Evolutionary conservation across 371 early-diverging fungal species (phyloP).

Genomic region (Mucor racemosus): DNA sequence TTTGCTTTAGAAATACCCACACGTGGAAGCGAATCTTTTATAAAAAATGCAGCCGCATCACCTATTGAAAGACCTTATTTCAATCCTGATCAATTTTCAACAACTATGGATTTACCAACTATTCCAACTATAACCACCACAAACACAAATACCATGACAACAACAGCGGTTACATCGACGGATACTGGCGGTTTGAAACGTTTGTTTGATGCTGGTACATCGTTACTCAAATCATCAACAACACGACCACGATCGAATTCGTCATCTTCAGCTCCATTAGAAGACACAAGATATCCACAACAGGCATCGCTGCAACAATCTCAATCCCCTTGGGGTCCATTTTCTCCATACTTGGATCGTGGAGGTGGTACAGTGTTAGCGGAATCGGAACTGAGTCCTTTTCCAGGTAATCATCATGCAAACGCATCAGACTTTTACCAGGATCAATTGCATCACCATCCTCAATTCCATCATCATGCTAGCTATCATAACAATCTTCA

Average conservation of each 20-base stretch:
- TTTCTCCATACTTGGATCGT: slow-evolving; percentile 32
- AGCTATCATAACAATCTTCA: not conserved
- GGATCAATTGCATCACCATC: slow-evolving; percentile 18
- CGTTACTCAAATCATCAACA: slow-evolving; percentile 36
- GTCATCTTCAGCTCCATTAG: slow-evolving; percentile 38
- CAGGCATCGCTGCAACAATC: not conserved
- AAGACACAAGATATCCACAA: slow-evolving; percentile 24
- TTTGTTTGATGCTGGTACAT: slow-evolving; percentile 46
- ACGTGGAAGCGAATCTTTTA: slow-evolving; percentile 21
- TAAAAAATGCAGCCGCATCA: slow-evolving; percentile 10
- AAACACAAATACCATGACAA: too few species aligned
- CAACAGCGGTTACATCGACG: not conserved
- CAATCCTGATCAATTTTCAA: not conserved
- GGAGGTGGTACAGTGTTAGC: slow-evolving; percentile 49
- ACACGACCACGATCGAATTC: slow-evolving; percentile 42
- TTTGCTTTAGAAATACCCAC: slow-evolving; percentile 47
- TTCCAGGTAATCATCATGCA: slow-evolving; percentile 57
- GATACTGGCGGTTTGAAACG: slow-evolving; percentile 36
- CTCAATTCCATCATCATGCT: not conserved
- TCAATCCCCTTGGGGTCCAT: slow-evolving; percentile 12
- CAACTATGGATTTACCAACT: not conserved
- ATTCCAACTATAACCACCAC: slow-evolving; percentile 15
- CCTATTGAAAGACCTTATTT: slow-evolving; percentile 18
- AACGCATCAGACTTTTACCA: slow-evolving; percentile 10
- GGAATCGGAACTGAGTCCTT: slow-evolving; percentile 62